These are phyloP conservation scores for Ceratocystis variospora DNA, from an alignment of 2,329 filamentous ascomycete species.

Conservation along the genomic window DNA sequence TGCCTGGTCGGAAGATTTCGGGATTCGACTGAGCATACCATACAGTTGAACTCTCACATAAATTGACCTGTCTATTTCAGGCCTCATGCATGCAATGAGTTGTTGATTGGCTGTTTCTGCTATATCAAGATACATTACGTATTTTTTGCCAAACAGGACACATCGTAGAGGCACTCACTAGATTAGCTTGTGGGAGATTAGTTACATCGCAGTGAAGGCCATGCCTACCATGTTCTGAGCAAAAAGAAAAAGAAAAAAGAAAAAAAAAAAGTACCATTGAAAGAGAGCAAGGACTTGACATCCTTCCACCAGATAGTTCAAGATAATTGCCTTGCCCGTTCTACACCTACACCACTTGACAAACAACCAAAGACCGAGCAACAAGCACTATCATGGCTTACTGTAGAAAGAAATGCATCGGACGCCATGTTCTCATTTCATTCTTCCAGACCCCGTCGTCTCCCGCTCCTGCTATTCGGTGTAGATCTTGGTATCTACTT, in stretches of 20 bases:
- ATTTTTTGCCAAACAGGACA: not conserved
- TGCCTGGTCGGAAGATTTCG: constrained; percentile 2
- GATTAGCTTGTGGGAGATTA: not conserved
- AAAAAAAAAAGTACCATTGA: not conserved
- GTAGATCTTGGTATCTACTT: not conserved
- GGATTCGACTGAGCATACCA: not conserved
- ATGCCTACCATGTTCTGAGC: not conserved
- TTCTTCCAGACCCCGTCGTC: not conserved
- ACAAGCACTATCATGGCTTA: not conserved
- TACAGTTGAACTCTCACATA: not conserved
- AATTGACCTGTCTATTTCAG: not conserved
- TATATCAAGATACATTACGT: not conserved
- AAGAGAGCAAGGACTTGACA: not conserved
- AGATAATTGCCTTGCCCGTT: no score
- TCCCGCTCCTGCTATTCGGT: not conserved
- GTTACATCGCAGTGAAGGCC: not conserved
- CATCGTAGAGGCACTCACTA: no score
- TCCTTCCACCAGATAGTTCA: not conserved
- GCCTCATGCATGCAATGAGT: not conserved
- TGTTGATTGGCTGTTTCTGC: not conserved
- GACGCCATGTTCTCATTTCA: not conserved
- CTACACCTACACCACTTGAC: no score
- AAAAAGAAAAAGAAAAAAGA: not conserved
- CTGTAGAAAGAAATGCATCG: not conserved
- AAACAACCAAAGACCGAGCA: no score